Percentiles rank a stretch among this genome's conserved stretches.
Conservation (phyloP, 306 rosid genomes). For the Vigna unguiculata region DNA sequence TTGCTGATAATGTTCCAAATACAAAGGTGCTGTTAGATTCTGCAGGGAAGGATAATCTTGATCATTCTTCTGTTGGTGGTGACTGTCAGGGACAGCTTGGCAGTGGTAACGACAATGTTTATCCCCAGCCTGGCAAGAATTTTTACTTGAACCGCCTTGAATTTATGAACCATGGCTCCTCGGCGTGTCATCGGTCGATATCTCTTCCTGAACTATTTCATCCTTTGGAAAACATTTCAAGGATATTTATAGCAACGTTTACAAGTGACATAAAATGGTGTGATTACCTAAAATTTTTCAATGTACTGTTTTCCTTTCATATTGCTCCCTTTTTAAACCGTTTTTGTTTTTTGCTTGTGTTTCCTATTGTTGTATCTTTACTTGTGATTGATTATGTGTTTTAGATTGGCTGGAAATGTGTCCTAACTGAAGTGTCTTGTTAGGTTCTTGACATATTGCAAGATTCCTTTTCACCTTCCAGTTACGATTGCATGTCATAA, state of each 20-base stretch:
- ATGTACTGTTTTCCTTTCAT: constrained; percentile 37
- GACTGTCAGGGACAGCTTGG: constrained; percentile 12
- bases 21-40: constrained; percentile 19
- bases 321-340: constrained; percentile 8
- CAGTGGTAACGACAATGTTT: constrained; percentile 15
- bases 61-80: constrained; percentile 40
- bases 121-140: constrained; percentile 69
- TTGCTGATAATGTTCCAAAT: constrained; percentile 26
- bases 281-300: constrained; percentile 36
- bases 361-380: neutral
- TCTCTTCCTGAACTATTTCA: constrained; percentile 73
- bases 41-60: constrained; percentile 29
- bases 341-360: neutral
- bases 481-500: constrained; percentile 78
- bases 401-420: neutral
- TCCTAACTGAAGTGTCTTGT: constrained; percentile 40
- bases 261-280: constrained; percentile 82
- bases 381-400: constrained; percentile 13
- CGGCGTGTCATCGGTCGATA: constrained; percentile 44
- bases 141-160: constrained; percentile 72
- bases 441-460: constrained; percentile 77
- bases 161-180: constrained; percentile 41
- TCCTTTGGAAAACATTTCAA: constrained; percentile 68
- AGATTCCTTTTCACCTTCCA: constrained; percentile 73
- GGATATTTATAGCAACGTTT: constrained; percentile 79